Percentiles rank a stretch among this genome's conserved stretches.
Evolutionary conservation across 495 filamentous ascomycete species (phyloP).

Genomic region (Bathelium albidoporum): DNA sequence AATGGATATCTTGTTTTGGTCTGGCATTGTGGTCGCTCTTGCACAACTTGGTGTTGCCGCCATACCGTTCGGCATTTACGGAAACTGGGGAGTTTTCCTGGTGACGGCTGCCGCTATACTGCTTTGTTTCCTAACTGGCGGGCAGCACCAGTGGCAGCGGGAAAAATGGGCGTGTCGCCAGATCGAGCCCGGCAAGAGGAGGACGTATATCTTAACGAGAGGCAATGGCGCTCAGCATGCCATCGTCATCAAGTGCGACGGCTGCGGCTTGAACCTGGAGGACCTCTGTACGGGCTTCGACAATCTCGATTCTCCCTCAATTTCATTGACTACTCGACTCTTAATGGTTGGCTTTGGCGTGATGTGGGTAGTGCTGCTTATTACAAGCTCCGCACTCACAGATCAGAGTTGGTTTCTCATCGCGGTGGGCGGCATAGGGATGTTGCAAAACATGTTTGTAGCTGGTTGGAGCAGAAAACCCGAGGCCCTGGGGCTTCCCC

Average conservation of each 20-base stretch:
- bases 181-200: neutral
- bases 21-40: slow-evolving; percentile 28
- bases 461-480: slow-evolving; percentile 7
- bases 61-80: slow-evolving; percentile 33
- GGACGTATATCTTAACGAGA: slow-evolving; percentile 8
- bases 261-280: slow-evolving; percentile 8
- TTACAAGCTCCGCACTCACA: slow-evolving; percentile 12
- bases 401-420: slow-evolving; percentile 11
- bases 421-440: slow-evolving; percentile 3
- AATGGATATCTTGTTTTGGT: slow-evolving; percentile 25
- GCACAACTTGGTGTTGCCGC: slow-evolving; percentile 39
- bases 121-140: slow-evolving; percentile 25
- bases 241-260: slow-evolving; percentile 7
- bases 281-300: slow-evolving; percentile 1
- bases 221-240: slow-evolving; percentile 12
- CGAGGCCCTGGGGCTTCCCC: slow-evolving; percentile 5
- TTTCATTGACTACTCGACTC: slow-evolving; percentile 8
- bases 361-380: slow-evolving; percentile 6
- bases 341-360: neutral
- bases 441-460: slow-evolving; percentile 13
- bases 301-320: slow-evolving; percentile 2
- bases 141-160: slow-evolving; percentile 24
- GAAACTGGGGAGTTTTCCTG: slow-evolving; percentile 21
- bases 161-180: slow-evolving; percentile 2
- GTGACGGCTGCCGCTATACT: slow-evolving; percentile 8